Base-by-base conservation (phyloP, 768 basidiomycete species). In the Pulveroboletus sp. region DNA sequence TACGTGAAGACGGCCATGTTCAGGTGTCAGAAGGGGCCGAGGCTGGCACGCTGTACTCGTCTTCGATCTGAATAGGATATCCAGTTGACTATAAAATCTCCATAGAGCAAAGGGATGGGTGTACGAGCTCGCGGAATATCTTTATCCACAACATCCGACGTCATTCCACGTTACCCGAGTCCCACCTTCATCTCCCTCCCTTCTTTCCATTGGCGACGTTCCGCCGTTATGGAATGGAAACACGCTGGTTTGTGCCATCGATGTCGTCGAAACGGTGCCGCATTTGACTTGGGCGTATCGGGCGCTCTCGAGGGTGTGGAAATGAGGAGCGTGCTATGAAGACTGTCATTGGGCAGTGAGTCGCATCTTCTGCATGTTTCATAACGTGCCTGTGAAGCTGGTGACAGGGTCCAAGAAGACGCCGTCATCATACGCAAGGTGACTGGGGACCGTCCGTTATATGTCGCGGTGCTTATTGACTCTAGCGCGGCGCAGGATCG, bases 71-170 rank as follows among this genome's bases (percentile, higher is more conserved):
- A 31, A 21, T 5, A 4, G 11, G 50, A 26, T 41, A 17, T 46
- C n/a, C 15, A 26, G 11, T 15, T 30, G 36, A 40, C 18, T 21
- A 26, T 36, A 30, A n/a, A 35, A 45, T 38, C n/a, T 26, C 32
- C 32, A 39, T 46, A n/a, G 50, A 85, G 85, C 83, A 7, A 70
- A 79, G 39, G 85, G 87, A 63, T 71, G 85, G 24, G 77, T 84
- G 15, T 80, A 86, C 52, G 84, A 87, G 59, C 66, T 87, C 35
- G 74, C 81, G 2, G 83, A 85, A 57, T 87, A 83, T 59, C 74
- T 89, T 45, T 74, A 76, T 18, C 71, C 74, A 43, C 76, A 84
- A 39, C 84, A 85, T 58, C 84, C 86, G 5, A 61, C 61, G 31
- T 74, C 79, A 8, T 87, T 83, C 61, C 59, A 64, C 6, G 73